Conservation (phyloP, 345 rosid genomes). For the Camelina neglecta region DNA sequence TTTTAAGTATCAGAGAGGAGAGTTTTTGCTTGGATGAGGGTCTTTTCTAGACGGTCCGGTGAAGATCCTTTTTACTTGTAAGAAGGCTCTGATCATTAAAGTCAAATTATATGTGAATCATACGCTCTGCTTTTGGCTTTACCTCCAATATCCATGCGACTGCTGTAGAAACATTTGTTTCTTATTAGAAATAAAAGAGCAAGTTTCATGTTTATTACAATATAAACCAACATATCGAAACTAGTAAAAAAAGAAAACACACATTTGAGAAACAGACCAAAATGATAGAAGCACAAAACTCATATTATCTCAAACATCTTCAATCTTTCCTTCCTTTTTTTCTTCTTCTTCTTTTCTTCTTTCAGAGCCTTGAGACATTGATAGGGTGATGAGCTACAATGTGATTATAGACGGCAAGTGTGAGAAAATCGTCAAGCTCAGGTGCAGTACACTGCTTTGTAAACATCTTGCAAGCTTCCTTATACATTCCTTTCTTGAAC, state of each 20-base stretch:
- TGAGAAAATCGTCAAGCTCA: constrained; percentile 81
- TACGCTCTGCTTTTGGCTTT: not conserved
- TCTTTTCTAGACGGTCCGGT: no score
- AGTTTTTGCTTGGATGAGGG: no score
- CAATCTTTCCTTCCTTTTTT: not conserved
- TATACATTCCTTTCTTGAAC: constrained; percentile 73
- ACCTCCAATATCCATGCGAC: not conserved
- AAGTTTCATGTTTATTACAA: constrained; percentile 34
- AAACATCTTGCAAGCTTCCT: constrained; percentile 79
- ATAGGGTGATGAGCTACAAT: constrained; percentile 67
- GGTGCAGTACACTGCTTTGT: constrained; percentile 67
- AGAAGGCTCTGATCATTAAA: no score
- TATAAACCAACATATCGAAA: constrained; percentile 23
- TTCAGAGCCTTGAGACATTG: constrained; percentile 61
- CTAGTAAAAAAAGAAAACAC: not conserved
- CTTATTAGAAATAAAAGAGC: constrained; percentile 19
- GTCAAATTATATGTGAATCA: not conserved
- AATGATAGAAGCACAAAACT: constrained; percentile 2
- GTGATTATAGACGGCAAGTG: constrained; percentile 69
- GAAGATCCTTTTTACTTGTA: no score
- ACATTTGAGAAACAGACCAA: constrained; percentile 20
- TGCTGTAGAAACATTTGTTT: constrained; percentile 35
- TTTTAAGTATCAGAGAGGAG: no score
- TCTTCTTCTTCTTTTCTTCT: not conserved
- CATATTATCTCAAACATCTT: not conserved